phyloP scores from a whole-genome alignment of 169 alveolate genomes.

The Ichthyophthirius multifiliis region DNA sequence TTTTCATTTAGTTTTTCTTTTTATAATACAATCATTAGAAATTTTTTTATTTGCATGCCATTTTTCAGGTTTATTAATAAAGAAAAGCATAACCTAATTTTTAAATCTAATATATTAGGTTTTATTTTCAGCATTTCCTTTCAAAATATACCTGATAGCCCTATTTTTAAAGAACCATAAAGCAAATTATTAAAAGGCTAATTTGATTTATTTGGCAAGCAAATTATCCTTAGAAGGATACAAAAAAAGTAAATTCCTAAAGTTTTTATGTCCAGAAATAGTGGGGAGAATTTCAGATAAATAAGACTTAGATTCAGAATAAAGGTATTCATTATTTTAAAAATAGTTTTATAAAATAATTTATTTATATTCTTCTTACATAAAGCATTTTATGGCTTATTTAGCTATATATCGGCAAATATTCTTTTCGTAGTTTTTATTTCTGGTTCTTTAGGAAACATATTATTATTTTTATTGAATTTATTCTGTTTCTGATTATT shows the following conservation, averaged over 20 bases:
- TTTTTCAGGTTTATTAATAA: slow-evolving; percentile 6
- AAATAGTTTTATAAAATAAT: not conserved
- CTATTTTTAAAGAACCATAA: slow-evolving; percentile 9
- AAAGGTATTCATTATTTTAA: not conserved
- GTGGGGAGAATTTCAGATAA: not conserved
- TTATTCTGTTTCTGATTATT: no score
- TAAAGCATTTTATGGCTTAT: slow-evolving; percentile 4
- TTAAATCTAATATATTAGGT: not conserved
- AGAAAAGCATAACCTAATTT: slow-evolving; percentile 10
- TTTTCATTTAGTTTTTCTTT: no score
- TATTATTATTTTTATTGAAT: no score
- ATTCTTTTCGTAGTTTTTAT: slow-evolving; percentile 18
- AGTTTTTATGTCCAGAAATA: slow-evolving; percentile 12
- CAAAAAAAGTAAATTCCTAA: not conserved
- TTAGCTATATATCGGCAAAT: slow-evolving; percentile 15
- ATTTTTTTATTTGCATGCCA: slow-evolving; percentile 11
- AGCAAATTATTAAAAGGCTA: not conserved
- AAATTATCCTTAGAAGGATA: not conserved
- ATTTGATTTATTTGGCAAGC: not conserved
- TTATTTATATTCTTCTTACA: not conserved
- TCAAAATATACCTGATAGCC: slow-evolving; percentile 9
- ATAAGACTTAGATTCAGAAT: not conserved
- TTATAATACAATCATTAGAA: no score
- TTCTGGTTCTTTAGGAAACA: no score
- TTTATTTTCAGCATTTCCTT: not conserved